Percentiles rank a stretch among this genome's conserved stretches.
Conservation (phyloP, 768 basidiomycete species). For the Pluteus cervinus region DNA sequence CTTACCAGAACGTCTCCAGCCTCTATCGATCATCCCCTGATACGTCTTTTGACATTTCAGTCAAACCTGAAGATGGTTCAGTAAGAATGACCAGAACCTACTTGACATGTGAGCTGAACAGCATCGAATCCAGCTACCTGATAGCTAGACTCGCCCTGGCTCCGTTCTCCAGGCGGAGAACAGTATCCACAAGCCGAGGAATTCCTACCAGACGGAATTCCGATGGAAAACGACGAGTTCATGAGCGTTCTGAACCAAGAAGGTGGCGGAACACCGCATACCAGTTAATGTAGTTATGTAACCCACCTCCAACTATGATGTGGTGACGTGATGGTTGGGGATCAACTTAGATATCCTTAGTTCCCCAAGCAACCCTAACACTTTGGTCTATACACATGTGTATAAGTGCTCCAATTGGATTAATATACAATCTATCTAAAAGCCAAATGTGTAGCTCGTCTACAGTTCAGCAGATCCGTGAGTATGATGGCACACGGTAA, state of each 20-base stretch:
- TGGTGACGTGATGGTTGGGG: no score
- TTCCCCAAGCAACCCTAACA: no score
- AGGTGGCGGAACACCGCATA: not conserved
- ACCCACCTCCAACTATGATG: slow-evolving; percentile 1
- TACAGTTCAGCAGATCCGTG: no score
- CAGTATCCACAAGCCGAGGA: slow-evolving; percentile 65
- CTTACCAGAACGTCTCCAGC: slow-evolving; percentile 76
- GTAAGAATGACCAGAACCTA: slow-evolving; percentile 17
- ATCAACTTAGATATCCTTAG: no score
- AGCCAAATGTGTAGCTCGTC: no score
- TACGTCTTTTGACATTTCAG: slow-evolving; percentile 45
- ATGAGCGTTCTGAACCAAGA: slow-evolving; percentile 2
- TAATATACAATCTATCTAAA: no score
- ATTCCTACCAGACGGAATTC: slow-evolving; percentile 24
- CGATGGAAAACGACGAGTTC: slow-evolving; percentile 23
- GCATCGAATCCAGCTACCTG: slow-evolving; percentile 46
- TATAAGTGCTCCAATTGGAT: no score
- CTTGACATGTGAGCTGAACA: slow-evolving; percentile 46
- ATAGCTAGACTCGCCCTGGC: slow-evolving; percentile 31
- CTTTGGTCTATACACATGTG: no score
- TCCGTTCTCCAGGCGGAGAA: slow-evolving; percentile 45
- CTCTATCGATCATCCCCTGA: slow-evolving; percentile 77
- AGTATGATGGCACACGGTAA: no score
- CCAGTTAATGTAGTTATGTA: not conserved
- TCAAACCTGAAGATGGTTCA: not conserved